These are phyloP conservation scores for Anaeramoeba flamelloides DNA, from an alignment of 78 protist species.

Conservation along the genomic window DNA sequence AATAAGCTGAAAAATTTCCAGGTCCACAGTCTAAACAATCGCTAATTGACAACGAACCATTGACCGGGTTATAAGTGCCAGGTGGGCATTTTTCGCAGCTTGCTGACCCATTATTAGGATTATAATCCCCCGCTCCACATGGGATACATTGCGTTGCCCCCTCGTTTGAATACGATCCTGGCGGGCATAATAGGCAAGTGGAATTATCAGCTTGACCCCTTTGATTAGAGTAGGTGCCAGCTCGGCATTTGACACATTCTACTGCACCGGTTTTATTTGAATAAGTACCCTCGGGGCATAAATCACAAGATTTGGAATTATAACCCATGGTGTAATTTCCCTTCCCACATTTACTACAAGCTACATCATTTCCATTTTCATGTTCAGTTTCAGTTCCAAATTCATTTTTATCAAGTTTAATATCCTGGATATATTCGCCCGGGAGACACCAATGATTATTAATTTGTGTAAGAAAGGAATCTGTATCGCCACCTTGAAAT, in stretches of 20 bases:
- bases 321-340: not conserved
- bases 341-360: too few relatives aligned
- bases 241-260: too few relatives aligned
- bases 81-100: not conserved
- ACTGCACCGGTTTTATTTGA: not conserved
- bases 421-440: too few relatives aligned
- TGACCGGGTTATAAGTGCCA: not conserved
- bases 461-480: too few relatives aligned
- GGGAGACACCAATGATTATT: too few relatives aligned
- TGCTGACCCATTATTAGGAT: not conserved
- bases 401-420: too few relatives aligned
- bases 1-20: not conserved
- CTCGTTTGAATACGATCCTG: not conserved
- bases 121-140: not conserved
- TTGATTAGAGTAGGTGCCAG: too few relatives aligned
- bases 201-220: too few relatives aligned
- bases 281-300: not conserved
- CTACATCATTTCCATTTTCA: too few relatives aligned
- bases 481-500: too few relatives aligned
- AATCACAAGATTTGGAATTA: not conserved
- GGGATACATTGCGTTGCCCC: not conserved
- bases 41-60: not conserved
- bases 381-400: too few relatives aligned
- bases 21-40: not conserved
- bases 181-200: not conserved